A percentile compares a stretch with the other conserved stretches of the same genome.
phyloP scores from a whole-genome alignment of 306 rosid species.

The Casuarina glauca region DNA sequence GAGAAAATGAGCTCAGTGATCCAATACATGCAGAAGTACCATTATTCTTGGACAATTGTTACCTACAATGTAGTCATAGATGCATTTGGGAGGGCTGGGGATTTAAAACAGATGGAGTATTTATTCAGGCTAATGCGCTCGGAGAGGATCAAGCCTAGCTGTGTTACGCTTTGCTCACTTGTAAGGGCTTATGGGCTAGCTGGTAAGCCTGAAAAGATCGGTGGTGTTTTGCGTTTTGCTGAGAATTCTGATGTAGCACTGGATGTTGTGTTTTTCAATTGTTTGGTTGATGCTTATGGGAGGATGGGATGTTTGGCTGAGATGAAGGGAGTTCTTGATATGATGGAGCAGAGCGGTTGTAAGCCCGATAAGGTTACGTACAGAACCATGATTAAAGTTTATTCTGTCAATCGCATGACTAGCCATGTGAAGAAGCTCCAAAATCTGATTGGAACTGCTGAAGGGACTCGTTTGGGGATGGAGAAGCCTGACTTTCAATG shows the following conservation, averaged over 20 bases:
- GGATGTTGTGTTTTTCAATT: conserved; percentile 78
- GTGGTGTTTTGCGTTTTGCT: conserved; percentile 57
- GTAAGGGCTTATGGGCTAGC: conserved; percentile 82
- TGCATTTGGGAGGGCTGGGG: conserved; percentile 93
- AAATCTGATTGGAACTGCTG: conserved; percentile 45
- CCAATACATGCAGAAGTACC: conserved; percentile 96
- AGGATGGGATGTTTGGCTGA: conserved; percentile 65
- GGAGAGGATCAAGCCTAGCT: conserved; percentile 86
- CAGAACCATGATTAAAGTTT: conserved; percentile 89
- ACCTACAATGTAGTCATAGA: conserved; percentile 86
- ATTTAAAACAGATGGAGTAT: conserved; percentile 92
- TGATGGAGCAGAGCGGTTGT: conserved; percentile 75
- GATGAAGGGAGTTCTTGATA: conserved; percentile 75
- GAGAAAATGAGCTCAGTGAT: conserved; percentile 84
- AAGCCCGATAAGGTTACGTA: conserved; percentile 80
- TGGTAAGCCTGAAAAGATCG: conserved; percentile 68
- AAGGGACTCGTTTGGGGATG: conserved; percentile 41
- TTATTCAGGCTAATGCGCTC: conserved; percentile 86
- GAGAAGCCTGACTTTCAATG: conserved; percentile 67
- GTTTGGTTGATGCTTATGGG: conserved; percentile 86
- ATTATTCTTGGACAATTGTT: conserved; percentile 85
- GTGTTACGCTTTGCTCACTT: conserved; percentile 88
- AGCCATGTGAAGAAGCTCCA: conserved; percentile 66
- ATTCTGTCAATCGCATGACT: conserved; percentile 67
- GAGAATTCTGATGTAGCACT: conserved; percentile 76